These are phyloP conservation scores for Singerocomus inundabilis DNA, from an alignment of 1,284 basidiomycete species.

Conservation along the genomic window DNA sequence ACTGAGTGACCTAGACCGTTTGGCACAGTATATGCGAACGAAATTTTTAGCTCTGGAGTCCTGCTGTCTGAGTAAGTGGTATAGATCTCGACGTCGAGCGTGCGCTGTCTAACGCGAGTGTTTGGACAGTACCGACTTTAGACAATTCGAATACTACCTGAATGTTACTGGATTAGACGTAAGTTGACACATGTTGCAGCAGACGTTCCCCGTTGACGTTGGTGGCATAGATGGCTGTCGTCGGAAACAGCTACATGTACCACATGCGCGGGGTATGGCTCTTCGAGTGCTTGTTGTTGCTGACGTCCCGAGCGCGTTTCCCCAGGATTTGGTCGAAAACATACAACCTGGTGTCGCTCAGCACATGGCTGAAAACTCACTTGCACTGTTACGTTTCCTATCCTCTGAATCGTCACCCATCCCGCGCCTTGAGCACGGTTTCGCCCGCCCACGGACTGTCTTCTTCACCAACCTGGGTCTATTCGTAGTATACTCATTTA, in stretches of 20 bases:
- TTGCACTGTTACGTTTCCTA: conserved; percentile 82
- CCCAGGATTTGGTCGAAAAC: conserved; percentile 76
- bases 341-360: conserved; percentile 80
- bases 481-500: conserved; percentile 75
- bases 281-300: conserved; percentile 1
- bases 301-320: conserved; percentile 8
- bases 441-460: conserved; percentile 62
- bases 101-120: conserved; percentile 12
- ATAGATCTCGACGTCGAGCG: neutral
- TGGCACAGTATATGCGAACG: conserved; percentile 90
- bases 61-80: conserved; percentile 81
- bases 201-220: conserved; percentile 1
- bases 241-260: conserved; percentile 92
- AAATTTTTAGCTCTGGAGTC: conserved; percentile 92
- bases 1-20: conserved; percentile 57
- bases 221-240: conserved; percentile 79
- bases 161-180: conserved; percentile 85
- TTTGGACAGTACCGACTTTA: conserved; percentile 77
- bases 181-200: conserved; percentile 23
- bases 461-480: conserved; percentile 75
- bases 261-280: conserved; percentile 74
- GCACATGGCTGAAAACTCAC: conserved; percentile 91
- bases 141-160: conserved; percentile 92
- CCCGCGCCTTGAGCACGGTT: conserved; percentile 54
- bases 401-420: conserved; percentile 67